A percentile compares a stretch with the other conserved stretches of the same genome.
Conservation (phyloP, 1,139 yeast genomes). For the Pichia sp. region DNA sequence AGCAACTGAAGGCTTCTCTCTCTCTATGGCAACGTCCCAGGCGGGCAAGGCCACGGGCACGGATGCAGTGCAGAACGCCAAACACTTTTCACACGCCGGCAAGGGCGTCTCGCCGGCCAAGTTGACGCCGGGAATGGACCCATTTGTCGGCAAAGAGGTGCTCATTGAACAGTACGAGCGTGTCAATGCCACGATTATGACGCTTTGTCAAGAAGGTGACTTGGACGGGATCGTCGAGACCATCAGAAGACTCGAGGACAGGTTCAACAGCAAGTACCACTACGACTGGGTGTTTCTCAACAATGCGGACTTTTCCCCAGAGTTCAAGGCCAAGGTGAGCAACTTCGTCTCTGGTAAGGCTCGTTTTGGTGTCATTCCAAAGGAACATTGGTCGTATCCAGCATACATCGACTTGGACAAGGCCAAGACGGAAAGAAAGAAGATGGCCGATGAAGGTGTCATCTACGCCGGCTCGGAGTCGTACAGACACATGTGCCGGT, state of each 20-base stretch:
- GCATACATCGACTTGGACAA: constrained; percentile 56
- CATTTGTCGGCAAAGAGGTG: constrained; percentile 11
- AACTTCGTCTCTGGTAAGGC: constrained; percentile 59
- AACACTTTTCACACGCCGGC: too few species aligned
- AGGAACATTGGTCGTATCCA: constrained; percentile 68
- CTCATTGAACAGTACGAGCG: constrained; percentile 15
- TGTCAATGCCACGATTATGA: constrained; percentile 68
- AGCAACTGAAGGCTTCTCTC: too few species aligned
- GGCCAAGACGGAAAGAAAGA: constrained; percentile 49
- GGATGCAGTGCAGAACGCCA: too few species aligned
- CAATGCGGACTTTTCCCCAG: constrained; percentile 57
- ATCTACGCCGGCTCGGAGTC: constrained; percentile 63
- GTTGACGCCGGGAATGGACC: constrained; percentile 14
- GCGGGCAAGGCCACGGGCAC: too few species aligned
- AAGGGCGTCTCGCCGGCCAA: too few species aligned
- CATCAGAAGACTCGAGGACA: constrained; percentile 66
- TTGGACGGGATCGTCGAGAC: constrained; percentile 55
- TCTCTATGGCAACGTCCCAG: too few species aligned
- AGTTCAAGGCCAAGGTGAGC: constrained; percentile 49
- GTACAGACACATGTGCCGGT: constrained; percentile 79
- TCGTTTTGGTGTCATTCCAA: constrained; percentile 58
- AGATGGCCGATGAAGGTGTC: constrained; percentile 48
- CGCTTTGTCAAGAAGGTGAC: constrained; percentile 70
- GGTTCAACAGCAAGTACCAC: constrained; percentile 64
- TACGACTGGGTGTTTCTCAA: constrained; percentile 78